Percentiles rank a stretch among this genome's conserved stretches.
Evolutionary conservation across 208 protist species (phyloP).

Genomic region (Leishmania amazonensis): DNA sequence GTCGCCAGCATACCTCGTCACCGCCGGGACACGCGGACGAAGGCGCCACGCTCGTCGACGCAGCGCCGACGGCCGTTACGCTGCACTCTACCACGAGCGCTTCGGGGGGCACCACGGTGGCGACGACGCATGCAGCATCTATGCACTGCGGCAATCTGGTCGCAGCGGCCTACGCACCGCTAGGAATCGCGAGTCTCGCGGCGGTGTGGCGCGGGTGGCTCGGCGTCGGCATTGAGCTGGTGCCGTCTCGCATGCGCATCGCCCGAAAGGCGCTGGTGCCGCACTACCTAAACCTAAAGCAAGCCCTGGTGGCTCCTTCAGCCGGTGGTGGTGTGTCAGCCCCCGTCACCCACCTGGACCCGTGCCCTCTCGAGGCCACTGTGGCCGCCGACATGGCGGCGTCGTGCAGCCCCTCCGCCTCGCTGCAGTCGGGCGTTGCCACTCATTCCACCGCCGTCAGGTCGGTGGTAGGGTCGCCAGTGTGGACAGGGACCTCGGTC

Average conservation of each 20-base stretch:
- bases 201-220: constrained; percentile 42
- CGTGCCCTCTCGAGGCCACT: constrained; percentile 20
- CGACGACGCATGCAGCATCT: constrained; percentile 6
- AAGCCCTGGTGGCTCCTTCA: constrained; percentile 11
- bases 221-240: constrained; percentile 63
- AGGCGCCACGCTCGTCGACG: neutral
- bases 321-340: neutral
- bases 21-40: neutral
- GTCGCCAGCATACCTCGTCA: constrained; percentile 3
- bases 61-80: neutral
- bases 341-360: constrained; percentile 14
- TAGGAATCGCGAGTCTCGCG: constrained; percentile 5
- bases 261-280: constrained; percentile 50
- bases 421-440: constrained; percentile 1
- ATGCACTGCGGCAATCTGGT: constrained; percentile 16
- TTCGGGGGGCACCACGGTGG: constrained; percentile 3
- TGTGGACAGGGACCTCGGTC: constrained; percentile 11
- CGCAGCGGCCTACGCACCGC: constrained; percentile 12
- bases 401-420: constrained; percentile 15
- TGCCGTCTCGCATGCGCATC: constrained; percentile 62
- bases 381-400: constrained; percentile 6
- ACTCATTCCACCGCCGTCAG: neutral
- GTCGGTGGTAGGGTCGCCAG: constrained; percentile 7
- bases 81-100: constrained; percentile 1
- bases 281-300: constrained; percentile 43